Evolutionary conservation across 257 asterid genomes (phyloP).

Genomic region (Perilla frutescens): DNA sequence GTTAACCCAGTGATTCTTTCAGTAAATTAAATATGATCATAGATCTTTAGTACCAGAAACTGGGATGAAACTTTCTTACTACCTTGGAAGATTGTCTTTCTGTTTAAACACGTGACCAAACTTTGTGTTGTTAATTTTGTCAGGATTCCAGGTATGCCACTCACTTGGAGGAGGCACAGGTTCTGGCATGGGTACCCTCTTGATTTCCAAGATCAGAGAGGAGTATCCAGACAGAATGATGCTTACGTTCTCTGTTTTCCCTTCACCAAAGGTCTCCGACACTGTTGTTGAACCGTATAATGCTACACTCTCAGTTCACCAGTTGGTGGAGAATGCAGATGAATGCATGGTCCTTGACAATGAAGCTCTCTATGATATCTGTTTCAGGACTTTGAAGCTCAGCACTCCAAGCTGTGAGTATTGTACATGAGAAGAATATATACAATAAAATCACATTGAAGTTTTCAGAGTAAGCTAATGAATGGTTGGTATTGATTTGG

Average conservation of each 20-base stretch:
- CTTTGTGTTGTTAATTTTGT: slow-evolving; percentile 16
- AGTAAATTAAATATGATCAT: neutral
- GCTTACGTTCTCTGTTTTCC: slow-evolving; percentile 95
- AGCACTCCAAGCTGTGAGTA: slow-evolving; percentile 94
- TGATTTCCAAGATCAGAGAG: slow-evolving; percentile 90
- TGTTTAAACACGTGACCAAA: neutral
- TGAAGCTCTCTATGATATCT: slow-evolving; percentile 88
- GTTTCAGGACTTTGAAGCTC: slow-evolving; percentile 92
- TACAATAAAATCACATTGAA: neutral
- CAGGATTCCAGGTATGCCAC: slow-evolving; percentile 93
- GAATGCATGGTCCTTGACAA: slow-evolving; percentile 97
- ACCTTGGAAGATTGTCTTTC: neutral
- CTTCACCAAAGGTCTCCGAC: slow-evolving; percentile 91
- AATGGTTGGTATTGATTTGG: neutral
- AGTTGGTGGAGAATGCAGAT: slow-evolving; percentile 89
- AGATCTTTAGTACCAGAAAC: neutral
- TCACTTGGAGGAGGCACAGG: slow-evolving; percentile 97
- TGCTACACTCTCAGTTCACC: slow-evolving; percentile 92
- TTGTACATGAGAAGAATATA: neutral
- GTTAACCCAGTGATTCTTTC: neutral
- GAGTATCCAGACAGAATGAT: slow-evolving; percentile 96
- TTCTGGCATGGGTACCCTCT: slow-evolving; percentile 94
- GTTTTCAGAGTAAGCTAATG: slow-evolving; percentile 12
- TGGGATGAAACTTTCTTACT: neutral
- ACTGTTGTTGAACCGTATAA: slow-evolving; percentile 91